These are phyloP conservation scores for Pseudocercospora musae DNA, from an alignment of 2,329 filamentous ascomycete genomes.

Conservation along the genomic window DNA sequence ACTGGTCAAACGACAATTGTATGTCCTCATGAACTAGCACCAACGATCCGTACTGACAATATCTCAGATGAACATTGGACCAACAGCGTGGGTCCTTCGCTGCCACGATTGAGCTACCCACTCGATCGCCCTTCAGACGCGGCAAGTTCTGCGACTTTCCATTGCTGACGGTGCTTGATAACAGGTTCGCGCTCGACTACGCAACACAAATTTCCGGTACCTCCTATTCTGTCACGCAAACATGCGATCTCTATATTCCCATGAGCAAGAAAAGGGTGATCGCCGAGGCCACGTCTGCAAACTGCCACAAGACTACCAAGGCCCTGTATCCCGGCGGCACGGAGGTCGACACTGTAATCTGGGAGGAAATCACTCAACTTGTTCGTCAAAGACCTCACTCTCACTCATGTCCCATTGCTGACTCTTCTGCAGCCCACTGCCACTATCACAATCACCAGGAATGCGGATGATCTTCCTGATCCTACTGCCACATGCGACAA, in stretches of 20 bases:
- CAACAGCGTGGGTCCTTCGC: neutral
- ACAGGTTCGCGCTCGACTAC: slow-evolving; percentile 6
- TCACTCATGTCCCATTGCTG: neutral
- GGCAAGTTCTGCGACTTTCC: neutral
- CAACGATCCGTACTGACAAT: neutral
- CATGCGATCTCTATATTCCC: slow-evolving; percentile 9
- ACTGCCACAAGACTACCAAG: neutral
- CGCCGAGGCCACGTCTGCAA: neutral
- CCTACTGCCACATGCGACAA: neutral
- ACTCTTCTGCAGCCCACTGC: neutral
- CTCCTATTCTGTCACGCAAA: neutral
- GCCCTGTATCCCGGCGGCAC: neutral
- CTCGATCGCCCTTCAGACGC: neutral
- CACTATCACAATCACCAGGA: slow-evolving; percentile 5
- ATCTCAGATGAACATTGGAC: slow-evolving; percentile 3
- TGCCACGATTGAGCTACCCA: neutral
- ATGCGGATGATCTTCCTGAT: slow-evolving; percentile 1
- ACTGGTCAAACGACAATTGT: neutral
- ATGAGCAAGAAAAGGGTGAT: neutral
- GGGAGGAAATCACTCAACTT: neutral
- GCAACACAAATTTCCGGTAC: slow-evolving; percentile 5
- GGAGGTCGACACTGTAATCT: neutral
- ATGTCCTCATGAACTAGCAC: neutral
- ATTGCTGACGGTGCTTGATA: neutral
- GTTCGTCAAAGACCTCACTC: neutral